These are phyloP conservation scores for Pseudocercospora fijiensis DNA, from an alignment of 2,329 filamentous ascomycete species.

Conservation along the genomic window DNA sequence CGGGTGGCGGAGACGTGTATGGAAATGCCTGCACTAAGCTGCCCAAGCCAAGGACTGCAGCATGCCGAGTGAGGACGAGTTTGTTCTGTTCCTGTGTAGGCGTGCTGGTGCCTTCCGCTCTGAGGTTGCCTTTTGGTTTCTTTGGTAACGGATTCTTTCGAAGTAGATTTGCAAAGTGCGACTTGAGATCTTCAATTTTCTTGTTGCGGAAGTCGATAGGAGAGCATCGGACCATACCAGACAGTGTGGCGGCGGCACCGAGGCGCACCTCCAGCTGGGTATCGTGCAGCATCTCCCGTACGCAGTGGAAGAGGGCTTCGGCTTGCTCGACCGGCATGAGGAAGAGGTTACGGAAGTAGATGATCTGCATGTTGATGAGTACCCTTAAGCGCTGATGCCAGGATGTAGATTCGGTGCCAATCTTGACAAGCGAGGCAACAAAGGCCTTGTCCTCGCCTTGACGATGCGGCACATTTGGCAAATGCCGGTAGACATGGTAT, in stretches of 20 bases:
- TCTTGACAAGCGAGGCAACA: constrained; percentile 79
- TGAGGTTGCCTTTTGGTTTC: constrained; percentile 46
- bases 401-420: constrained; percentile 77
- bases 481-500: constrained; percentile 93
- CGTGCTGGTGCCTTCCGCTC: constrained; percentile 53
- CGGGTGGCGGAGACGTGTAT: constrained; percentile 86
- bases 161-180: constrained; percentile 76
- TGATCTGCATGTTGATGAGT: constrained; percentile 96
- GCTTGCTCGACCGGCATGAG: constrained; percentile 73
- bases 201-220: constrained; percentile 74
- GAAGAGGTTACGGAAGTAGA: constrained; percentile 96
- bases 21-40: constrained; percentile 94
- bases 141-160: constrained; percentile 84
- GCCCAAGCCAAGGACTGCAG: constrained; percentile 86
- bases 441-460: constrained; percentile 81
- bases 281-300: constrained; percentile 94
- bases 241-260: constrained; percentile 86
- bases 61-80: constrained; percentile 79
- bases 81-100: constrained; percentile 71
- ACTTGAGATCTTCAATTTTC: constrained; percentile 72
- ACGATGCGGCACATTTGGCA: constrained; percentile 92
- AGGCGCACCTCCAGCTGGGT: constrained; percentile 89
- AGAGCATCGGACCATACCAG: constrained; percentile 97
- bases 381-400: constrained; percentile 96
- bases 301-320: constrained; percentile 79